These are phyloP conservation scores for Candida andamanensis DNA, from an alignment of 805 yeast genomes.

Conservation along the genomic window DNA sequence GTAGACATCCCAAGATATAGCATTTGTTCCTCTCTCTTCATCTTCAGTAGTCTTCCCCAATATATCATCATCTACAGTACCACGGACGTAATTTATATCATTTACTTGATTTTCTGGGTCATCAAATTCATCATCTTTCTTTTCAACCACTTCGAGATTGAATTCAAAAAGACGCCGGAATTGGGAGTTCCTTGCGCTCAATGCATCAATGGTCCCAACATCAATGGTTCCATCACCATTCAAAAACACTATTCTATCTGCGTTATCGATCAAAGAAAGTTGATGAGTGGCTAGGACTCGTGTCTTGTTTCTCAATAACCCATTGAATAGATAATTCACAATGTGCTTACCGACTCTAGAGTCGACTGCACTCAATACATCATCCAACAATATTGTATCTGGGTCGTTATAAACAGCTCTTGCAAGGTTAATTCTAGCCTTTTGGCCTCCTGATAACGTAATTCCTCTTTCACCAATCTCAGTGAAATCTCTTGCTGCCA, in stretches of 20 bases:
- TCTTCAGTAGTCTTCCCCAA: constrained; percentile 30
- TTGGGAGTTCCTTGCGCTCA: constrained; percentile 31
- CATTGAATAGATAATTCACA: constrained; percentile 29
- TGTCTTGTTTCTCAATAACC: constrained; percentile 28
- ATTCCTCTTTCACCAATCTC: constrained; percentile 44
- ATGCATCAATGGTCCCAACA: constrained; percentile 30
- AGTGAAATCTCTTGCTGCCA: constrained; percentile 35
- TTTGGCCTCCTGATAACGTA: constrained; percentile 43
- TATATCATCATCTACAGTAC: constrained; percentile 1
- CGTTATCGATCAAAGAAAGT: constrained; percentile 32
- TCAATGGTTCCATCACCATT: constrained; percentile 40
- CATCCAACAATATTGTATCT: constrained; percentile 34
- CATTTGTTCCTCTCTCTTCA: constrained; percentile 34
- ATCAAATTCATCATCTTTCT: constrained; percentile 4
- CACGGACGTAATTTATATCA: too few relatives aligned
- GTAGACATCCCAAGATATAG: constrained; percentile 37
- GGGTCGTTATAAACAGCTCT: constrained; percentile 36
- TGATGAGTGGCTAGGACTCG: constrained; percentile 41
- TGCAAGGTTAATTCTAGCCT: constrained; percentile 41
- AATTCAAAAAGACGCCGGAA: constrained; percentile 51
- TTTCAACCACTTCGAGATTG: constrained; percentile 15
- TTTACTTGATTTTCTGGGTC: background rate
- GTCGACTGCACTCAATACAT: constrained; percentile 42
- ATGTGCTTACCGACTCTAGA: constrained; percentile 40
- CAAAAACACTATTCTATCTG: constrained; percentile 34